Conservation (phyloP, 768 basidiomycete genomes). For the Tubosaeta sp. region DNA sequence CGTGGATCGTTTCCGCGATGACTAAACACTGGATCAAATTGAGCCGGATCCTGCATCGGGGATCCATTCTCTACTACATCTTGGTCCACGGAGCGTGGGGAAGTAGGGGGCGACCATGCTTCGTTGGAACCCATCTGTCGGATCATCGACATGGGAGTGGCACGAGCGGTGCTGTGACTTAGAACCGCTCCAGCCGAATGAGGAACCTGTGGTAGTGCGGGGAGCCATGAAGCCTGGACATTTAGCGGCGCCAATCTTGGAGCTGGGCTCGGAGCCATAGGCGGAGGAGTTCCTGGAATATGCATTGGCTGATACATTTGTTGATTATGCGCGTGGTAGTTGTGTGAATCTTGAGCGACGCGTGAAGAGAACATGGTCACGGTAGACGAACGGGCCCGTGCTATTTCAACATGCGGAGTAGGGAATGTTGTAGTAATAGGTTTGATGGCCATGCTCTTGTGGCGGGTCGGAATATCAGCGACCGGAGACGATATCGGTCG, state of each 20-base stretch:
- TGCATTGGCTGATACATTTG: slow-evolving; percentile 30
- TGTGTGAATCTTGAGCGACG: slow-evolving; percentile 26
- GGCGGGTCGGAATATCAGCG: slow-evolving; percentile 25
- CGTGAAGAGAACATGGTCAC: slow-evolving; percentile 24
- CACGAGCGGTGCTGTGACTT: slow-evolving; percentile 10
- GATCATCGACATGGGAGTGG: slow-evolving; percentile 10
- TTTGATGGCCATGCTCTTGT: slow-evolving; percentile 29
- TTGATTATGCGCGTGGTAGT: slow-evolving; percentile 30
- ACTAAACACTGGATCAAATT: slow-evolving; percentile 39
- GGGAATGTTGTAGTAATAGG: slow-evolving; percentile 15
- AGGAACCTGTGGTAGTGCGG: slow-evolving; percentile 6
- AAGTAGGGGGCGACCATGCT: slow-evolving; percentile 34
- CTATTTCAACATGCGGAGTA: slow-evolving; percentile 20
- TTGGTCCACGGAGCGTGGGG: slow-evolving; percentile 39
- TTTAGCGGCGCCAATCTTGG: slow-evolving; percentile 4
- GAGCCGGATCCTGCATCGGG: slow-evolving; percentile 42
- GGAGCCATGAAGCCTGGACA: slow-evolving; percentile 16
- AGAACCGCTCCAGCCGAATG: slow-evolving; percentile 14
- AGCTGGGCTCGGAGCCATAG: background rate
- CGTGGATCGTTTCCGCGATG: slow-evolving; percentile 18
- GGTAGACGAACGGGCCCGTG: slow-evolving; percentile 28
- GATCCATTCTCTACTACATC: slow-evolving; percentile 34
- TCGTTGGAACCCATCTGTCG: slow-evolving; percentile 4
- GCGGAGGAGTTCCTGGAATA: slow-evolving; percentile 19
- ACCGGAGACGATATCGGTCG: slow-evolving; percentile 30